Percentiles rank a stretch among this genome's conserved stretches.
Evolutionary conservation across 139 green algal genomes (phyloP).

Genomic region (Tetraselmis striata): DNA sequence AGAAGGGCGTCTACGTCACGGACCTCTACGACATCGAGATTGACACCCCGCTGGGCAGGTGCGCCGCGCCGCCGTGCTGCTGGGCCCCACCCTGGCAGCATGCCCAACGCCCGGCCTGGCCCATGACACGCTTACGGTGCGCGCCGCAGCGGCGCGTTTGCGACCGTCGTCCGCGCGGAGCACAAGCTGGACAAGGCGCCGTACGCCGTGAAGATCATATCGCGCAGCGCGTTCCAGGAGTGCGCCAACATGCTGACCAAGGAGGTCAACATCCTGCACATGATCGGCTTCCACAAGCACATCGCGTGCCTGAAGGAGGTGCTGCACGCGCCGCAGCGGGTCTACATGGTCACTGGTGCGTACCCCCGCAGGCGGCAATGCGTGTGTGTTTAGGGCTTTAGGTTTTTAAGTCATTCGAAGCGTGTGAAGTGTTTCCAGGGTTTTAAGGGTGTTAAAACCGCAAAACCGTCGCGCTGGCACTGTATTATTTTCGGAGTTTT

Average conservation of each 20-base stretch:
- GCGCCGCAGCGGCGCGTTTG: slow-evolving; percentile 5
- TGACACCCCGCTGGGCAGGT: neutral
- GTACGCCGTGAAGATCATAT: slow-evolving; percentile 1
- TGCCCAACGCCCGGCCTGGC: too few relatives aligned
- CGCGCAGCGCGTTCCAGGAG: neutral
- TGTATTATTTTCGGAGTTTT: too few relatives aligned
- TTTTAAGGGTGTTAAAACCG: too few relatives aligned
- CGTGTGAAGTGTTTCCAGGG: too few relatives aligned
- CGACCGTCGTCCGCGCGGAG: neutral
- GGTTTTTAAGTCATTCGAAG: neutral
- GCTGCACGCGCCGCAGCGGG: slow-evolving; percentile 9
- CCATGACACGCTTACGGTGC: too few relatives aligned
- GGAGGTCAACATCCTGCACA: slow-evolving; percentile 17
- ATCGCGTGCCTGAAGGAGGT: slow-evolving; percentile 12
- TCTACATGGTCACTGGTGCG: slow-evolving; percentile 19
- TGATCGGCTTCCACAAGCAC: slow-evolving; percentile 10
- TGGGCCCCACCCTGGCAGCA: too few relatives aligned
- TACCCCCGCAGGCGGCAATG: neutral
- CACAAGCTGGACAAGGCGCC: neutral
- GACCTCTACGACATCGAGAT: neutral
- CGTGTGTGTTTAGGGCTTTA: neutral
- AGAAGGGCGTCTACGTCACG: neutral
- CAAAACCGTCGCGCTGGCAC: too few relatives aligned
- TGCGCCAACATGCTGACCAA: slow-evolving; percentile 4
- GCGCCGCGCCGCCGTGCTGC: too few relatives aligned